phyloP scores from a whole-genome alignment of 257 asterid genomes.

The Gentiana macrophylla region DNA sequence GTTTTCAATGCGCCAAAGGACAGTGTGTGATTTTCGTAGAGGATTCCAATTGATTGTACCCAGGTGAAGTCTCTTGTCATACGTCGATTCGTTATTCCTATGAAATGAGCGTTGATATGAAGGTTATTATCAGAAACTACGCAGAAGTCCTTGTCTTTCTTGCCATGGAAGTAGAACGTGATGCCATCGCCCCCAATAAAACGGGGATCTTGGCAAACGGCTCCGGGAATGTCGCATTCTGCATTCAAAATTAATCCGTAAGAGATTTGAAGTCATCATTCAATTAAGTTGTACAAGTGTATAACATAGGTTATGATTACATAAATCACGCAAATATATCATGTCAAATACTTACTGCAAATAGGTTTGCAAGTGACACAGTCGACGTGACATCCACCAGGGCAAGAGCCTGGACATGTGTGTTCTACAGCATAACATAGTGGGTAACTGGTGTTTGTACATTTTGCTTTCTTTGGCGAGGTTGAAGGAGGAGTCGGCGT shows the following conservation, averaged over 20 bases:
- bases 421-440: conserved; percentile 14
- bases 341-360: conserved; percentile 35
- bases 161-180: conserved; percentile 21
- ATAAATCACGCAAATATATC: no score
- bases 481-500: neutral
- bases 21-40: conserved; percentile 11
- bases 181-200: conserved; percentile 19
- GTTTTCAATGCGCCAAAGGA: conserved; percentile 30
- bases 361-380: conserved; percentile 22
- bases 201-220: conserved; percentile 17
- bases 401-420: conserved; percentile 15
- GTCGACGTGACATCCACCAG: conserved; percentile 12
- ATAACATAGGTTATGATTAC: no score
- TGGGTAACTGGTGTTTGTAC: conserved; percentile 9
- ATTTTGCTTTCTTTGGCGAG: conserved; percentile 8
- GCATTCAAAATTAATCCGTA: neutral
- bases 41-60: conserved; percentile 14
- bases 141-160: conserved; percentile 14
- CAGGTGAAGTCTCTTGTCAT: conserved; percentile 18
- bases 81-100: conserved; percentile 13
- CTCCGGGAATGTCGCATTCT: conserved; percentile 13
- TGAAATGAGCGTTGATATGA: conserved; percentile 21
- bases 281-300: no score
- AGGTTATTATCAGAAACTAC: conserved; percentile 16
- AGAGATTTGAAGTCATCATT: neutral